phyloP scores from a whole-genome alignment of 2,329 filamentous ascomycete genomes.

The Penicillium sp. region DNA sequence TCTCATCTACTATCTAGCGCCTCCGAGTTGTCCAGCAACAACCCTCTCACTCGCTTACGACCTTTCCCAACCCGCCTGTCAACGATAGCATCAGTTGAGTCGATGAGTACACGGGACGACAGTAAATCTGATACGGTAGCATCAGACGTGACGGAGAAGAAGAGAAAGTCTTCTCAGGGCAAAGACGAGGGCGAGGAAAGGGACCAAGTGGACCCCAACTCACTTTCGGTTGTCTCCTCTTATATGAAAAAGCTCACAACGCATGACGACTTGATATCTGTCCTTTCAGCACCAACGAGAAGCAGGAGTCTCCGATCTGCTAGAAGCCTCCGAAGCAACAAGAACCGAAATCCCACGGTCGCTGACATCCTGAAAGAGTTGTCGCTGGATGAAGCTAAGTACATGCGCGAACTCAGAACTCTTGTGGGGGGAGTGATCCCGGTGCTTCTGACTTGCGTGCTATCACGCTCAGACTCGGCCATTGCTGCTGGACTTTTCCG shows the following conservation, averaged over 20 bases:
- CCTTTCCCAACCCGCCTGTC: slow-evolving; percentile 60
- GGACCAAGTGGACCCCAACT: slow-evolving; percentile 51
- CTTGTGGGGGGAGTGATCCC: slow-evolving; percentile 94
- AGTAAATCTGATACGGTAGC: slow-evolving; percentile 20
- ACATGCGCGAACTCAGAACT: slow-evolving; percentile 88
- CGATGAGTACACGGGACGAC: slow-evolving; percentile 45
- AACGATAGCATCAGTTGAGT: slow-evolving; percentile 64
- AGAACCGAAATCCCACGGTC: slow-evolving; percentile 71
- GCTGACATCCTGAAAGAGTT: slow-evolving; percentile 81
- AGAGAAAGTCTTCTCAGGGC: slow-evolving; percentile 19
- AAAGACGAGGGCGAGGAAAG: slow-evolving; percentile 46
- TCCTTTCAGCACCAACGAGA: slow-evolving; percentile 72
- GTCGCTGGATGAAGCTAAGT: slow-evolving; percentile 80
- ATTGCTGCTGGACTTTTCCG: slow-evolving; percentile 71
- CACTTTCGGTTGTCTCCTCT: slow-evolving; percentile 51
- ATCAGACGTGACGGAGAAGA: slow-evolving; percentile 34
- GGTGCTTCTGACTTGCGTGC: slow-evolving; percentile 82
- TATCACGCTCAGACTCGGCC: slow-evolving; percentile 71
- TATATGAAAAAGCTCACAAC: slow-evolving; percentile 77
- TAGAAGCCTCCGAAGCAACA: slow-evolving; percentile 76
- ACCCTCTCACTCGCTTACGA: slow-evolving; percentile 47
- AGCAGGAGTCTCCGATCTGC: slow-evolving; percentile 75
- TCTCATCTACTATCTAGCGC: slow-evolving; percentile 40
- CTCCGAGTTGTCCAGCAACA: slow-evolving; percentile 43
- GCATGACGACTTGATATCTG: slow-evolving; percentile 92